These are phyloP conservation scores for Arachnomyces sp. DNA, from an alignment of 2,329 filamentous ascomycete species.

Conservation along the genomic window DNA sequence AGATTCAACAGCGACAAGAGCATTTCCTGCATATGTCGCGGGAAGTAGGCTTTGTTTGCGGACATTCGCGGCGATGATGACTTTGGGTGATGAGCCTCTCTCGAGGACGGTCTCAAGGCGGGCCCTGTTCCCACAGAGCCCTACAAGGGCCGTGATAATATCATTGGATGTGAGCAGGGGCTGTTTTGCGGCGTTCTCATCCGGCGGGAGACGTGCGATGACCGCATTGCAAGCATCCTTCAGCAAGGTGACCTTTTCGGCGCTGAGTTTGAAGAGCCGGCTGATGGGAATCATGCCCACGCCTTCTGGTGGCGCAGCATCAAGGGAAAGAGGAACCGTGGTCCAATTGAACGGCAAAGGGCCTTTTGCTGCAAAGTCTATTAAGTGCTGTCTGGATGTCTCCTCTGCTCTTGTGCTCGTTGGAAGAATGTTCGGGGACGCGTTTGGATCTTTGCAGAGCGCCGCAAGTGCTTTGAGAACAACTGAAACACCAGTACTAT, in stretches of 20 bases:
- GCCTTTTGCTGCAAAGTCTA: slow-evolving; percentile 1
- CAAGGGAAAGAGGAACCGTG: too few relatives aligned
- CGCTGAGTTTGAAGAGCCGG: slow-evolving; percentile 1
- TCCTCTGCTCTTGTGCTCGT: slow-evolving; percentile 1
- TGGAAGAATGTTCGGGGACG: too few relatives aligned
- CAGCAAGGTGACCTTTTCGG: slow-evolving; percentile 3
- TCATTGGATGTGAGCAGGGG: slow-evolving; percentile 2
- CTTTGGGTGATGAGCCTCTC: slow-evolving; percentile 2
- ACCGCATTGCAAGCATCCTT: slow-evolving; percentile 3
- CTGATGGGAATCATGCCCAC: not conserved
- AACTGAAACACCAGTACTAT: slow-evolving; percentile 4
- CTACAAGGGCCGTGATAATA: slow-evolving; percentile 2
- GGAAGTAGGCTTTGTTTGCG: not conserved
- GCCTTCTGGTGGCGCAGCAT: not conserved
- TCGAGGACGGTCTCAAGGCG: slow-evolving; percentile 3
- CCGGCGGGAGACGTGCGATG: not conserved
- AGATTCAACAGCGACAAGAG: slow-evolving; percentile 1
- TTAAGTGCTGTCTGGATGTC: slow-evolving; percentile 2
- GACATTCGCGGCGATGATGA: slow-evolving; percentile 2
- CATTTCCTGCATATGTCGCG: slow-evolving; percentile 3
- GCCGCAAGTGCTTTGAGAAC: slow-evolving; percentile 1
- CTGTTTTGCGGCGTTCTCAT: not conserved
- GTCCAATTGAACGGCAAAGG: slow-evolving; percentile 3
- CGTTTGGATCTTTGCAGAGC: not conserved
- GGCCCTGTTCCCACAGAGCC: slow-evolving; percentile 5